phyloP scores from a whole-genome alignment of 1,284 basidiomycete species.

The Naganishia cerealis region DNA sequence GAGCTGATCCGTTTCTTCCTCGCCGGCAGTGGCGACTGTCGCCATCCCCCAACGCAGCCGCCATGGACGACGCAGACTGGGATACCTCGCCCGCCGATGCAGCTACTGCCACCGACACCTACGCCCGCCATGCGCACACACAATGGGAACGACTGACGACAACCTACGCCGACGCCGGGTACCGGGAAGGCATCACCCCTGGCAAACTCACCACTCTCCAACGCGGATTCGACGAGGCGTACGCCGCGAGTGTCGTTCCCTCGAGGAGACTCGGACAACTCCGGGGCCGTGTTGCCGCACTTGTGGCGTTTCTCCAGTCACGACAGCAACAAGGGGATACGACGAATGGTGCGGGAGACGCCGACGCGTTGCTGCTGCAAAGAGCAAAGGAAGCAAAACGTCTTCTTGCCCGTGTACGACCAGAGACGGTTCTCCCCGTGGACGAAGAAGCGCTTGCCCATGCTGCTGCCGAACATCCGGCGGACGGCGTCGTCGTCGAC shows the following conservation, averaged over 20 bases:
- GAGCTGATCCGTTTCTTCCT: background rate
- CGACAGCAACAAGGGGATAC: constrained; percentile 48
- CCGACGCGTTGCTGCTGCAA: constrained; percentile 61
- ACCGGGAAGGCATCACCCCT: constrained; percentile 60
- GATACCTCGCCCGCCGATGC: constrained; percentile 37
- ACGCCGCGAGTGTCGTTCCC: constrained; percentile 53
- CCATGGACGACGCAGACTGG: constrained; percentile 48
- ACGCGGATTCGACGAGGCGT: constrained; percentile 58
- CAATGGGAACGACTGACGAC: constrained; percentile 49
- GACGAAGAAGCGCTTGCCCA: constrained; percentile 50
- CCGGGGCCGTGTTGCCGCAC: constrained; percentile 54
- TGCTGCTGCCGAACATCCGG: constrained; percentile 45
- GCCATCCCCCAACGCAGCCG: background rate
- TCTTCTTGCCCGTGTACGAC: constrained; percentile 40
- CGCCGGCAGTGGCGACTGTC: background rate
- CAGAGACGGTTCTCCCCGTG: constrained; percentile 45
- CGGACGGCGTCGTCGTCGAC: constrained; percentile 21
- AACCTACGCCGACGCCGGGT: constrained; percentile 56
- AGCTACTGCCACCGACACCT: constrained; percentile 37
- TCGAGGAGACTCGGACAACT: constrained; percentile 55
- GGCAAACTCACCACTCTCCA: constrained; percentile 59
- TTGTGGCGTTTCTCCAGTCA: constrained; percentile 46
- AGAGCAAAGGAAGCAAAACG: constrained; percentile 61
- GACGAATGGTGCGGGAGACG: background rate
- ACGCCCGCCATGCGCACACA: constrained; percentile 44